Conservation (phyloP, 768 basidiomycete species). For the Leccinum disarticulatum region DNA sequence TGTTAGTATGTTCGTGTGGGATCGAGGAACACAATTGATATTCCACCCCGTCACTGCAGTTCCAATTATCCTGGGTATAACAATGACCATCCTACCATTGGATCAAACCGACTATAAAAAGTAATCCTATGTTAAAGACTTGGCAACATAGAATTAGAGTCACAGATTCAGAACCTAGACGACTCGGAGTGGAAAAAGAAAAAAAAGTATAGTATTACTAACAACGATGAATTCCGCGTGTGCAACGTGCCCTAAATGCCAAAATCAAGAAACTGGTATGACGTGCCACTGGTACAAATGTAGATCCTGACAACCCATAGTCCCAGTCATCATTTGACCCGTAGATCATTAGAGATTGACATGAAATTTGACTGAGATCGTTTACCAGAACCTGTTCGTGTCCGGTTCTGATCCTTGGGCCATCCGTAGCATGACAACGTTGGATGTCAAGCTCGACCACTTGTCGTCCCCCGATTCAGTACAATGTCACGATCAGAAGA, state of each 20-base stretch:
- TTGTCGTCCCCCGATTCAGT: constrained; percentile 17
- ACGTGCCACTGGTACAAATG: background rate
- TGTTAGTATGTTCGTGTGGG: background rate
- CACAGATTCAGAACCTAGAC: background rate
- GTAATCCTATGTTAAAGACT: too few relatives aligned
- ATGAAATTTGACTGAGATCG: background rate
- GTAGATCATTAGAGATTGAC: background rate
- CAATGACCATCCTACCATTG: background rate
- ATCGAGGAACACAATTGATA: too few relatives aligned
- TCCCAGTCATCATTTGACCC: background rate
- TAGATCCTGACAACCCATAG: background rate
- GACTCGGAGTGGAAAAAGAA: too few relatives aligned
- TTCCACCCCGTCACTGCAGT: background rate
- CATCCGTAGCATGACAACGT: constrained; percentile 40
- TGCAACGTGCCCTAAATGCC: background rate
- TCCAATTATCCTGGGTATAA: background rate
- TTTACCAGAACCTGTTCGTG: constrained; percentile 39
- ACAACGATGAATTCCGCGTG: background rate
- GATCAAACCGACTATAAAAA: too few relatives aligned
- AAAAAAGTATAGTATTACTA: background rate
- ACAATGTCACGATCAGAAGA: background rate
- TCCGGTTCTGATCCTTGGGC: constrained; percentile 26
- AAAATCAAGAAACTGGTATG: background rate
- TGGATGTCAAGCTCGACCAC: constrained; percentile 46
- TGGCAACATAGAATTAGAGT: background rate